phyloP scores from a whole-genome alignment of 306 rosid species.

The Sicyos baderoa region DNA sequence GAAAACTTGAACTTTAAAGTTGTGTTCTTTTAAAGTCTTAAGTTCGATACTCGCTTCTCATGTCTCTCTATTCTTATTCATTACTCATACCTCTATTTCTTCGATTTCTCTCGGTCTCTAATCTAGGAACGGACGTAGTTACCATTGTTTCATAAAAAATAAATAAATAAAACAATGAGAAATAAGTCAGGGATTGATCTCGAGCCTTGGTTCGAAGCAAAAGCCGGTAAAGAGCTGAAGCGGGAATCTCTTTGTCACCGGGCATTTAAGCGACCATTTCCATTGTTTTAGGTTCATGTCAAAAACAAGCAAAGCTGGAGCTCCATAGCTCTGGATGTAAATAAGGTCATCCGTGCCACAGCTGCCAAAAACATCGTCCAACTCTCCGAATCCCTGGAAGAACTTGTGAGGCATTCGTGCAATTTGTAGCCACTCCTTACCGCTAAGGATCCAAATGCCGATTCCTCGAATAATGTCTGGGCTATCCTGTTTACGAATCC shows the following conservation, averaged over 20 bases:
- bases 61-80: too few relatives aligned
- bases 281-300: slow-evolving; percentile 64
- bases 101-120: too few relatives aligned
- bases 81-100: too few relatives aligned
- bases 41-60: too few relatives aligned
- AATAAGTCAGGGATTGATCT: slow-evolving; percentile 50
- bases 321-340: slow-evolving; percentile 88
- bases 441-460: slow-evolving; percentile 80
- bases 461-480: slow-evolving; percentile 88
- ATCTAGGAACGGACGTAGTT: too few relatives aligned
- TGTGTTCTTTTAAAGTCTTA: too few relatives aligned
- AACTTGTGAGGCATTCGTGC: slow-evolving; percentile 79
- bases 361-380: slow-evolving; percentile 90
- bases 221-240: slow-evolving; percentile 92
- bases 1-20: too few relatives aligned
- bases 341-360: slow-evolving; percentile 69
- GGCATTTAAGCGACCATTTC: slow-evolving; percentile 96
- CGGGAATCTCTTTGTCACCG: slow-evolving; percentile 74
- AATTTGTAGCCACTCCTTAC: slow-evolving; percentile 68
- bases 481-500: slow-evolving; percentile 69
- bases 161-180: not conserved
- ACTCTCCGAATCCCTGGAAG: slow-evolving; percentile 95
- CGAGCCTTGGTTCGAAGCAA: slow-evolving; percentile 92
- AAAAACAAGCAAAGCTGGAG: slow-evolving; percentile 69
- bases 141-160: too few relatives aligned